Base-by-base conservation (phyloP, 768 basidiomycete genomes). In the Podaxis sp. region DNA sequence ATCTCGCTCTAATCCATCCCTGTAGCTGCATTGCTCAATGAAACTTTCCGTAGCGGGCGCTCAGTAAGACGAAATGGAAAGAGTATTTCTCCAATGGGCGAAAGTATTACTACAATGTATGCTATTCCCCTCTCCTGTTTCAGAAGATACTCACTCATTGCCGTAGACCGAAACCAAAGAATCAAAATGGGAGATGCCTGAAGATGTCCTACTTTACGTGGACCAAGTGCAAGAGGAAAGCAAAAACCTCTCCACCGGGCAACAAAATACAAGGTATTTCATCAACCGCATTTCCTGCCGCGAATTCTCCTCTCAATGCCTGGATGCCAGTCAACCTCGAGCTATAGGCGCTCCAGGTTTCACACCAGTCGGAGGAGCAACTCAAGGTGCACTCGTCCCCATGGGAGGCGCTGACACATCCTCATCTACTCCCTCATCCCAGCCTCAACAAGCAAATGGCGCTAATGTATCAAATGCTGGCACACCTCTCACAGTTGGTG, bases 151-250 rank as follows among this genome's bases (percentile, higher is more conserved):
- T 53, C 38, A 61, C 25, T 47, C 48, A 1, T 9, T 40, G 53
- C 14, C 68, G 2, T 68, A 97, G 88, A 89, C 86, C 35, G 87
- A 90, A 44, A 83, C 87, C 32, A 96, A 94, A 66, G 92, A 96
- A 73, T 96, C 95, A 2, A 93, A 95, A 77, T 98, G 97, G 97
- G 93, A 96, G 61, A 90, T 96, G 86, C 97, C 97, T 9, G 88
- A 93, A 57, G 95, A 98, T 68, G 83, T 99, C 27, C 75, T 89
- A 23, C 79, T 91, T n/a, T 74, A 95, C 23, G 79, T 94, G 38
- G 89, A 92, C 70, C 91, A 88, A 66, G 89, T 95, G 0, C 91
- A 93, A 72, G 59, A 61, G 18, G 59, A 55, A 38, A 4, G 25
- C n/a, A 90, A 90, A 71, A 90, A 93, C 62, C 74, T 76, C 3